Percentiles rank a stretch among this genome's conserved stretches.
Conservation (phyloP, 2,329 filamentous ascomycete genomes). For the Claviceps quebecensis region DNA sequence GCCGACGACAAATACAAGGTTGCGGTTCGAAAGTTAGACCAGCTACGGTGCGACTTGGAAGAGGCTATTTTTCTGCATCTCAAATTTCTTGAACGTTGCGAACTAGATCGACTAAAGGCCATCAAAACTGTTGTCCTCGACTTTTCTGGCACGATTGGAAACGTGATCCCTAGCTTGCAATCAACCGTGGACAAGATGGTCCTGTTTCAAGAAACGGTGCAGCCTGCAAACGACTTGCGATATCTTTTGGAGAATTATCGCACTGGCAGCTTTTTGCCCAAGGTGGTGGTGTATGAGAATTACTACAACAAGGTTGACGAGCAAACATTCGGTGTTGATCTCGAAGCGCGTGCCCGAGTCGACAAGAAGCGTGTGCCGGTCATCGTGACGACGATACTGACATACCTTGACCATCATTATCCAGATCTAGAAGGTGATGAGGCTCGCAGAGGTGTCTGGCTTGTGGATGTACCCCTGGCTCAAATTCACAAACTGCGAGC, state of each 20-base stretch:
- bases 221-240: conserved; percentile 75
- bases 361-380: conserved; percentile 92
- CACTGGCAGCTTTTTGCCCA: conserved; percentile 83
- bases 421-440: conserved; percentile 95
- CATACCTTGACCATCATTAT: conserved; percentile 91
- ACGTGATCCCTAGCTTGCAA: conserved; percentile 91
- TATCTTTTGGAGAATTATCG: conserved; percentile 96
- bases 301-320: conserved; percentile 98
- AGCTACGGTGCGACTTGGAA: conserved; percentile 85
- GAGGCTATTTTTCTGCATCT: conserved; percentile 87
- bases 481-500: conserved; percentile 75
- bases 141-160: conserved; percentile 93
- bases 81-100: conserved; percentile 92
- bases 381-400: conserved; percentile 83
- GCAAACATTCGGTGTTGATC: conserved; percentile 92
- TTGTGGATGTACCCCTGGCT: conserved; percentile 75
- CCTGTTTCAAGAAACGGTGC: conserved; percentile 97
- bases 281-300: conserved; percentile 89
- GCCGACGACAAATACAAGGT: conserved; percentile 89
- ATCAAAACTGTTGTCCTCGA: conserved; percentile 97
- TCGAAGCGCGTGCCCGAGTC: conserved; percentile 85
- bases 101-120: conserved; percentile 88
- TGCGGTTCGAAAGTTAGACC: conserved; percentile 72
- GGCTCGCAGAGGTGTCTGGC: conserved; percentile 81
- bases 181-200: conserved; percentile 98